phyloP scores from a whole-genome alignment of 2,329 filamentous ascomycete genomes.

The Fusarium incarnatum region DNA sequence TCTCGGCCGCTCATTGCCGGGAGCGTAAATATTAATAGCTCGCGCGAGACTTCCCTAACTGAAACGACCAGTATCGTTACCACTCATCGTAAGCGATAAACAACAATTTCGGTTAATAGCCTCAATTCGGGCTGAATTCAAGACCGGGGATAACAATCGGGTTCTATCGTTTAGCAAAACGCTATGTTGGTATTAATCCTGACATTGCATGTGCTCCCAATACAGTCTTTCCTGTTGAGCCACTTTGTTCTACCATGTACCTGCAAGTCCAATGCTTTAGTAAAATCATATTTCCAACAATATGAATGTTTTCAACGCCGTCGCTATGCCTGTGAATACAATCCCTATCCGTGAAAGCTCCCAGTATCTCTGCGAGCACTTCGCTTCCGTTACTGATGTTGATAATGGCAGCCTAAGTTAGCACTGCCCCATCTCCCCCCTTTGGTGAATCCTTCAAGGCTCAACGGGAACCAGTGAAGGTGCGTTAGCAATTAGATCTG shows the following conservation, averaged over 20 bases:
- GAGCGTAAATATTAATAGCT: constrained; percentile 17
- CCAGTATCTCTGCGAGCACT: neutral
- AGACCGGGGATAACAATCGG: neutral
- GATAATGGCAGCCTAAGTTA: neutral
- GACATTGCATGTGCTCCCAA: neutral
- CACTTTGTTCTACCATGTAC: neutral
- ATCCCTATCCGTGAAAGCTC: neutral
- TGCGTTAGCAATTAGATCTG: constrained; percentile 1
- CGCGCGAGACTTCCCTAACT: constrained; percentile 1
- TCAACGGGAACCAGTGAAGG: constrained; percentile 5
- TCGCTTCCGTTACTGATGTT: neutral
- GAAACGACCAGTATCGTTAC: constrained; percentile 4
- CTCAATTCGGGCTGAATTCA: neutral
- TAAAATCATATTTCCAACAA: constrained; percentile 16
- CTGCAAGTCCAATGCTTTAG: neutral
- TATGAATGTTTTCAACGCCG: constrained; percentile 32
- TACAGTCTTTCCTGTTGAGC: neutral
- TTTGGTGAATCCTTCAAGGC: constrained; percentile 1
- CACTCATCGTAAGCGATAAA: constrained; percentile 13
- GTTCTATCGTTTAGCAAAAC: neutral
- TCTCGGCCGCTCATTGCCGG: constrained; percentile 27
- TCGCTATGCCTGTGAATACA: constrained; percentile 41
- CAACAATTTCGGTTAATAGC: constrained; percentile 15
- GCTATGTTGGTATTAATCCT: constrained; percentile 11
- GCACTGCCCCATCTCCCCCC: neutral